Evolutionary conservation across 108 stramenopile genomes (phyloP).

Genomic region (Fragilaria crotonensis): DNA sequence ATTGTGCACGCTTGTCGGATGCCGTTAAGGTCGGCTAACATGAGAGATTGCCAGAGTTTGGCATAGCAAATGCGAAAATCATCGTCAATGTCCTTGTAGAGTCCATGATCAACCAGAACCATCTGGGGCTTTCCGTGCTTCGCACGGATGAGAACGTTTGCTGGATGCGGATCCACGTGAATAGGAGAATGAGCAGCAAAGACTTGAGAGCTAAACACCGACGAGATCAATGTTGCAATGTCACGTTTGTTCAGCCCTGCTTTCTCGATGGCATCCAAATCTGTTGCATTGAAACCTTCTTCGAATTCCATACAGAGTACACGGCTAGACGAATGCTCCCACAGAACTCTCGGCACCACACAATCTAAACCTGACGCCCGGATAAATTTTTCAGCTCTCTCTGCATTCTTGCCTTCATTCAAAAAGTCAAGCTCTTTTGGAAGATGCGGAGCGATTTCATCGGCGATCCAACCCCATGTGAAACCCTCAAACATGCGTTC

Average conservation of each 20-base stretch:
- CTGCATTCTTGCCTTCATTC: conserved; percentile 83
- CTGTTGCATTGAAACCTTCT: conserved; percentile 84
- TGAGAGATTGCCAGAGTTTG: conserved; percentile 73
- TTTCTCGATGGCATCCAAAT: conserved; percentile 52
- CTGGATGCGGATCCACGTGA: conserved; percentile 93
- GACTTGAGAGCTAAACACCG: conserved; percentile 73
- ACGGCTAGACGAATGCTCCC: conserved; percentile 54
- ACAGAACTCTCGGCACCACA: conserved; percentile 69
- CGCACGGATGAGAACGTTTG: conserved; percentile 83
- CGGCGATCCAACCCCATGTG: conserved; percentile 90
- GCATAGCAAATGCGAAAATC: conserved; percentile 78
- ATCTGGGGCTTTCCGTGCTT: conserved; percentile 67
- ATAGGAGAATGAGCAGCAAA: conserved; percentile 58
- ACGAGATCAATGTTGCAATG: conserved; percentile 63
- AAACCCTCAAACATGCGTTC: conserved; percentile 81
- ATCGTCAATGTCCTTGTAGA: conserved; percentile 70
- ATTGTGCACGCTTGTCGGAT: conserved; percentile 65
- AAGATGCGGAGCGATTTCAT: conserved; percentile 88
- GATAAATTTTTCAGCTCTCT: conserved; percentile 49
- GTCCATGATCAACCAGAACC: conserved; percentile 90
- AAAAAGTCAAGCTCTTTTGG: conserved; percentile 90
- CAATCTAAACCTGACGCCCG: conserved; percentile 46
- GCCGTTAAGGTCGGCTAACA: conserved; percentile 74
- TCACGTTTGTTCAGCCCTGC: conserved; percentile 55
- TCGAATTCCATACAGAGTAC: conserved; percentile 94